Evolutionary conservation across 192 early-diverging fungal species (phyloP), one percentile per base, ranked within the genome.

Genomic region (Coemansia sp.): DNA sequence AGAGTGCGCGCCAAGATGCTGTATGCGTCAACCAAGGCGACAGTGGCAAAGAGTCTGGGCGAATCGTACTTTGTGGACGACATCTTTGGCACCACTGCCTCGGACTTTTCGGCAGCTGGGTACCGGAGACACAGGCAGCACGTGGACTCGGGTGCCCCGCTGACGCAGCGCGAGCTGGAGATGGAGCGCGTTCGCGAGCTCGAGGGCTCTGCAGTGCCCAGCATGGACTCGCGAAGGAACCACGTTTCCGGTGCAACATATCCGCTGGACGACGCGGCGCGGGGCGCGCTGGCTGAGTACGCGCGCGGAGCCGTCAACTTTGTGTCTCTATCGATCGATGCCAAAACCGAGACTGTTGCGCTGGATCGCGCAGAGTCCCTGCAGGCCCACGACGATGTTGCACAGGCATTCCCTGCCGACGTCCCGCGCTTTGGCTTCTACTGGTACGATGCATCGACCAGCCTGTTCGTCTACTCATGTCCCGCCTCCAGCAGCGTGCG

Each of bases 1-100:
- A 84, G 82, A 31, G 89, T 96, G 28, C 83, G 95, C 23, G 89
- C 92, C 55, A 97, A 97, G 73, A 98, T 96, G 94, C 81, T 98
- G 34, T 95, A 96, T 64, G 94, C 96, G 11, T 87, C 94, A 6
- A 87, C 91, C 22, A 87, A 90, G 56, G 88, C 90, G 9, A 87
- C 91, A 6, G 70, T 96, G 54, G 77, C 84, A 17, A 92, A 89
- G 72, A 85, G 89, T 2, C 78, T 96, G 30, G 95, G 95, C 19
- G 91, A 91, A 30, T 83, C 85, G 41, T 82, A 85, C 27, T 94
- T 96, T 76, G 84, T 83, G 8, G 93, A 98, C 65, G 84, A 81
- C 15, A 81, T 98, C 59, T 92, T 91, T 75, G 94, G 89, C 22
- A 91, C 92, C 28, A 77, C 74, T 0, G 38, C 3, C 5, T 41